These are phyloP conservation scores for Naegleria fowleri DNA, from an alignment of 208 protist species.

Conservation along the genomic window DNA sequence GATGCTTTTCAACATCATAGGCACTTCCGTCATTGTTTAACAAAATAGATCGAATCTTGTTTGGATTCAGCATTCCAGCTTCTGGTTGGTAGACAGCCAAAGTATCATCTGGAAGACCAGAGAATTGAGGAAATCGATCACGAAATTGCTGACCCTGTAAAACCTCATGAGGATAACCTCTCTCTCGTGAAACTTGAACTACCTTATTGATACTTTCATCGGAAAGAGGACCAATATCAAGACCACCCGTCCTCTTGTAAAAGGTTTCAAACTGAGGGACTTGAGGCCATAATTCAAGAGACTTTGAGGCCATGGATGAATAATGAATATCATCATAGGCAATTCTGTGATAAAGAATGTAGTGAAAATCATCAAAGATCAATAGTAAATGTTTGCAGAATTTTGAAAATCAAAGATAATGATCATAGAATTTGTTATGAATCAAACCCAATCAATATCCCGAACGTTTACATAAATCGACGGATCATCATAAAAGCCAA, in stretches of 20 bases:
- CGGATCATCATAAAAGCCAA: too few species aligned
- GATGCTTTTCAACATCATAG: background rate
- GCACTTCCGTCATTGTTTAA: background rate
- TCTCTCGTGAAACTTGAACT: background rate
- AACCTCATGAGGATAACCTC: background rate
- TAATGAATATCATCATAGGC: background rate
- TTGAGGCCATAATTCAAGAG: background rate
- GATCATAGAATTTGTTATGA: too few species aligned
- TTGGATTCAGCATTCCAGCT: slow-evolving; percentile 18
- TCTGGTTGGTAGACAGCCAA: background rate
- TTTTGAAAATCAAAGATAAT: too few species aligned
- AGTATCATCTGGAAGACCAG: background rate
- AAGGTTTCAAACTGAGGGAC: background rate
- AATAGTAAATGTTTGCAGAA: too few species aligned
- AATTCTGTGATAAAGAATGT: background rate
- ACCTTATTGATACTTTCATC: background rate
- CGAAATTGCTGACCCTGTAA: background rate
- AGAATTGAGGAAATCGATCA: background rate
- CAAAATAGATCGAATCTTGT: background rate
- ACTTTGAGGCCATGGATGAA: background rate
- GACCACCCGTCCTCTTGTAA: background rate
- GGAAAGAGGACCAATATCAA: background rate
- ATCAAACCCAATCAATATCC: too few species aligned
- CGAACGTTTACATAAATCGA: too few species aligned
- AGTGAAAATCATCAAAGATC: too few species aligned